Evolutionary conservation across 2,329 filamentous ascomycete species (phyloP), one percentile per base, ranked within the genome.

Genomic region (Hymenotorrendiella dingleyae): DNA sequence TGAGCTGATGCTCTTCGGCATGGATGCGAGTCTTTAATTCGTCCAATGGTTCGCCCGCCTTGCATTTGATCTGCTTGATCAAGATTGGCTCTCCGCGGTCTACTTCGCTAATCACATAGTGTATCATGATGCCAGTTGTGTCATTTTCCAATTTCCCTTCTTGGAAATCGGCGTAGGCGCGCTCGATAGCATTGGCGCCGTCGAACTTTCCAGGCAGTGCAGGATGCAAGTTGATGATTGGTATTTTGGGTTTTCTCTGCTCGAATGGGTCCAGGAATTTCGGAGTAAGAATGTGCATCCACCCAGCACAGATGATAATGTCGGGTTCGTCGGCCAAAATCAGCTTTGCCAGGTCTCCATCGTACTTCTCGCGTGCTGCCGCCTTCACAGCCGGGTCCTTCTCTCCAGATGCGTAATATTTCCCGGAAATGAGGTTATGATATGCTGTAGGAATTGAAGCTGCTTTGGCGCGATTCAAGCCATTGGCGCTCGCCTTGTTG

Each of bases 81-180:
- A 90, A 58, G 54, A 94, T 83, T 8, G 86, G 82, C 50, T 76
- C 70, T 2, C 89, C 89, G 57, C 83, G 76, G 67, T 95, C 89
- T 42, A 95, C 87, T 62, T 91, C 79, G 7, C 68, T 70, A 48
- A 86, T 81, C 35, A 94, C 88, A 64, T 90, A 83, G 66, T 95
- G 89, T 12, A 88, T 80, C 90, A 94, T 95, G 41, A 94, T 82
- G 1, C 90, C 89, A 0, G 78, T 89, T 51, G 73, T 74, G 51
- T 74, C 74, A 52, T 84, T 73, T 55, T 81, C 76, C 8, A 87
- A 74, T 50, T 74, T 75, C 5, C 76, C 74, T 2, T 66, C 67
- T 59, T 80, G 64, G 60, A 85, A 89, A 44, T 86, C 87, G 35
- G 77, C 72, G 64, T 80, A 88, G 3, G 89, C 87, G 19, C 86